A percentile compares a stretch with the other conserved stretches of the same genome.
Conservation (phyloP, 169 alveolate genomes). For the Pseudocohnilembus persalinus region DNA sequence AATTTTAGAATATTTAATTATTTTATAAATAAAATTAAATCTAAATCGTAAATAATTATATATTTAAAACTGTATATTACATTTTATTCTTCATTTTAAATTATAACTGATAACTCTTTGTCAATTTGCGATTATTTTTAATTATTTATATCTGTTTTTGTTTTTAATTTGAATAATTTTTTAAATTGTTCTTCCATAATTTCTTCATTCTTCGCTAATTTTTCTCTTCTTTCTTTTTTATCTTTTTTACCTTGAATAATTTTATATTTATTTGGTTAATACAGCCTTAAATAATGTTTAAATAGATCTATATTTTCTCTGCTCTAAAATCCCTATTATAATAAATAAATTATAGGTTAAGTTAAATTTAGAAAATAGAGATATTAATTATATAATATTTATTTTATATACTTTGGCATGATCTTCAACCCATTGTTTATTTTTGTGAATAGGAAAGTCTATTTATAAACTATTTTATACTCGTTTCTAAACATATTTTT, state of each 20-base stretch:
- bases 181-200: background rate
- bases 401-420: background rate
- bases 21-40: no score
- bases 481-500: background rate
- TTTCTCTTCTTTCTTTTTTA: conserved; percentile 8
- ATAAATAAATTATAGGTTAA: background rate
- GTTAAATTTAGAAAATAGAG: background rate
- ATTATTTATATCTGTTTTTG: background rate
- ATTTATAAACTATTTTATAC: background rate
- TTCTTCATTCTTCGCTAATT: background rate
- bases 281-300: conserved; percentile 30
- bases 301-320: conserved; percentile 30
- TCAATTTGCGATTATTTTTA: background rate
- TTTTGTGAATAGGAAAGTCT: conserved; percentile 7
- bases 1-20: no score
- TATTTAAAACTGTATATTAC: background rate
- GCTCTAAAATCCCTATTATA: conserved; percentile 24
- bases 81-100: no score
- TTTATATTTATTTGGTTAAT: conserved; percentile 27
- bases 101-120: background rate
- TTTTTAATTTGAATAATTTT: background rate
- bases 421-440: background rate
- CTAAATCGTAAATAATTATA: no score
- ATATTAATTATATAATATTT: background rate
- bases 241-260: conserved; percentile 26